phyloP scores from a whole-genome alignment of 1,284 basidiomycete genomes.

The Rhodotorula sp. region DNA sequence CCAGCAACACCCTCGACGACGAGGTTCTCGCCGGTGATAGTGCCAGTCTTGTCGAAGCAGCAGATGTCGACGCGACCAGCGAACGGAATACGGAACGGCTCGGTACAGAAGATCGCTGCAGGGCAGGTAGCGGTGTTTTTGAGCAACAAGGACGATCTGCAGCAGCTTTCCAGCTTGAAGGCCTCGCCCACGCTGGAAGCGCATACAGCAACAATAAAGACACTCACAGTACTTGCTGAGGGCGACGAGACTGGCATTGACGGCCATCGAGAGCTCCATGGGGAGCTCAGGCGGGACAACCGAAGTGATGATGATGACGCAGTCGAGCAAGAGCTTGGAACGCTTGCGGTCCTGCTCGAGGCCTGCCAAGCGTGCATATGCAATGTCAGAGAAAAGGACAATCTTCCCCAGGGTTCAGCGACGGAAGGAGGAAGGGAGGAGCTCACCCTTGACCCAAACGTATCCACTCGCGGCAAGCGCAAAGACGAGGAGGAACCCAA shows the following conservation, averaged over 20 bases:
- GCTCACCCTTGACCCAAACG: slow-evolving; percentile 85
- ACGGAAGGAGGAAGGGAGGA: background rate
- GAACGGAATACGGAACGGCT: slow-evolving; percentile 91
- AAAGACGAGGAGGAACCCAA: slow-evolving; percentile 91
- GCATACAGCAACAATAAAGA: background rate
- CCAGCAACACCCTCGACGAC: slow-evolving; percentile 89
- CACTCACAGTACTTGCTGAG: slow-evolving; percentile 81
- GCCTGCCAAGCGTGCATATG: slow-evolving; percentile 53
- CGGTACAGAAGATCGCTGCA: slow-evolving; percentile 92
- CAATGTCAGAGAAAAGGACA: background rate
- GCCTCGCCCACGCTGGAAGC: background rate
- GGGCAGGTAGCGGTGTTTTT: background rate
- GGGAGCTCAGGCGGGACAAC: slow-evolving; percentile 94
- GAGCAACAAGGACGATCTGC: background rate
- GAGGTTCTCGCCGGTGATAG: slow-evolving; percentile 91
- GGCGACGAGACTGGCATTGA: slow-evolving; percentile 89
- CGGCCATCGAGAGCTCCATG: slow-evolving; percentile 92
- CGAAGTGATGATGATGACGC: slow-evolving; percentile 89
- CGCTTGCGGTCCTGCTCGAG: slow-evolving; percentile 87
- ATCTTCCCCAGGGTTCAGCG: background rate
- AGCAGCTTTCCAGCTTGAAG: no score
- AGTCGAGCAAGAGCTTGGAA: slow-evolving; percentile 87
- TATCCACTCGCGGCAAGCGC: slow-evolving; percentile 94
- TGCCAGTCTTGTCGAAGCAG: slow-evolving; percentile 97
- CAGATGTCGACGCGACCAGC: slow-evolving; percentile 93